These are phyloP conservation scores for Debaryomyces psychrophilus DNA, from an alignment of 1,139 yeast species.

Conservation along the genomic window DNA sequence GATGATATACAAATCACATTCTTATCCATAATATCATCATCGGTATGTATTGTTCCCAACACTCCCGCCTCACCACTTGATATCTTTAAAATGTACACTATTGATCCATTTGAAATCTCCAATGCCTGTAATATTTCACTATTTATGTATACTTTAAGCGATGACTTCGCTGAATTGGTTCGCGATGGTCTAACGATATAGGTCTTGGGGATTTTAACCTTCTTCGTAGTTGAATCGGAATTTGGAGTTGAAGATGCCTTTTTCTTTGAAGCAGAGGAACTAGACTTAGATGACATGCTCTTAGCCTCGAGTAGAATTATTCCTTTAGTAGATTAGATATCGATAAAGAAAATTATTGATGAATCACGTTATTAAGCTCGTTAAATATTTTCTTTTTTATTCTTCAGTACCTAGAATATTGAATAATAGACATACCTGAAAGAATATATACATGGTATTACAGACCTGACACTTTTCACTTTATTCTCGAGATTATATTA, in stretches of 20 bases:
- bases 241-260: constrained; percentile 21
- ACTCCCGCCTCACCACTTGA: constrained; percentile 51
- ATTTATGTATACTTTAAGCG: constrained; percentile 51
- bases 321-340: not conserved
- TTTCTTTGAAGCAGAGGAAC: constrained; percentile 28
- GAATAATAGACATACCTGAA: not conserved
- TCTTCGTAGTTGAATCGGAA: constrained; percentile 33
- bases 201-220: constrained; percentile 48
- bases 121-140: constrained; percentile 55
- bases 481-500: not conserved
- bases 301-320: constrained; percentile 11
- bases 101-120: constrained; percentile 57
- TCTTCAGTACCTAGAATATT: not conserved
- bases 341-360: constrained; percentile 5
- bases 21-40: constrained; percentile 42
- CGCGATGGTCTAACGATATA: constrained; percentile 64
- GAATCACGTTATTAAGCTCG: constrained; percentile 2
- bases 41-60: constrained; percentile 47
- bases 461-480: not conserved
- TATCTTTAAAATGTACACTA: constrained; percentile 53
- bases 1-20: constrained; percentile 59
- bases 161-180: constrained; percentile 28
- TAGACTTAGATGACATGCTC: constrained; percentile 30
- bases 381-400: not conserved
- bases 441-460: not conserved